Conservation (phyloP, 768 basidiomycete species). For the Lactarius quietus region DNA sequence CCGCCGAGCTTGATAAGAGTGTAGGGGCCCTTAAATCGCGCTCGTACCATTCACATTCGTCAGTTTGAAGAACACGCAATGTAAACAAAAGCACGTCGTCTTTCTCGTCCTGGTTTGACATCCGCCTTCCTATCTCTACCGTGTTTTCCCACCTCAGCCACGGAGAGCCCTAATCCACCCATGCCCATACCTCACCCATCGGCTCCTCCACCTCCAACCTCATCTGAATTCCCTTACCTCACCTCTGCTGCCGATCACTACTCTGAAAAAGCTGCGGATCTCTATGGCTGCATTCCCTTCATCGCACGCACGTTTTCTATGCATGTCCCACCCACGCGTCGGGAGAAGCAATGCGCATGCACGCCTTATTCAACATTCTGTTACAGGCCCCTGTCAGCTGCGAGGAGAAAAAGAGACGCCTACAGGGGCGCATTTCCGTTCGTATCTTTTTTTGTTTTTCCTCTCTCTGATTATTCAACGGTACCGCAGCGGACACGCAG, state of each 20-base stretch:
- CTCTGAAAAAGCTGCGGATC: neutral
- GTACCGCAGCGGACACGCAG: neutral
- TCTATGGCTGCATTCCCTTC: constrained; percentile 39
- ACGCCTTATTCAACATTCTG: constrained; percentile 78
- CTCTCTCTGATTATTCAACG: neutral
- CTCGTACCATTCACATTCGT: too few species aligned
- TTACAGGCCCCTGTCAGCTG: constrained; percentile 78
- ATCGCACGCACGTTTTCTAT: constrained; percentile 83
- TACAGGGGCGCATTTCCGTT: constrained; percentile 39
- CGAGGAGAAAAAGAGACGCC: constrained; percentile 72
- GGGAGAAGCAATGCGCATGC: constrained; percentile 81
- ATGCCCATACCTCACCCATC: constrained; percentile 35
- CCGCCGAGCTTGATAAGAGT: too few species aligned
- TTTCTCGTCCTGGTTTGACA: constrained; percentile 87
- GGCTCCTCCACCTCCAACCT: neutral
- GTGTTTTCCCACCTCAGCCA: constrained; percentile 65
- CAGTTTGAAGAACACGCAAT: constrained; percentile 62
- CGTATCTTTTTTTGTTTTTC: neutral
- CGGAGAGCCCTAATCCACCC: constrained; percentile 53
- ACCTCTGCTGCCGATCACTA: neutral
- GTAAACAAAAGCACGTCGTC: constrained; percentile 73
- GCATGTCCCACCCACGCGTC: constrained; percentile 49
- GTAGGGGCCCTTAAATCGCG: too few species aligned
- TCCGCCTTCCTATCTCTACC: constrained; percentile 69
- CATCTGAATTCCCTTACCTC: neutral